phyloP scores from a whole-genome alignment of 2,329 filamentous ascomycete species.

The Fusarium incarnatum region DNA sequence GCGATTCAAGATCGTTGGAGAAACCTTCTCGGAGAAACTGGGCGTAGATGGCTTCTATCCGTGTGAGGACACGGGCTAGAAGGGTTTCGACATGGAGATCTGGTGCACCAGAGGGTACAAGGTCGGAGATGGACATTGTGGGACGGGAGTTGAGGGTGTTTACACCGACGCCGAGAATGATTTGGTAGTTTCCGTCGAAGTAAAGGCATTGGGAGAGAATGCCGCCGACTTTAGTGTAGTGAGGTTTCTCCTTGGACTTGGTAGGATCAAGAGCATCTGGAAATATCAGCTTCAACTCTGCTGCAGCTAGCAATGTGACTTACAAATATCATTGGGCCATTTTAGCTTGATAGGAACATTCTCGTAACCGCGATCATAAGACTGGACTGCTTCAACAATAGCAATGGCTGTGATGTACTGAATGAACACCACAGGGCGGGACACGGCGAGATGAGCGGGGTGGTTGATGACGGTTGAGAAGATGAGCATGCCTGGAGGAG shows the following conservation, averaged over 20 bases:
- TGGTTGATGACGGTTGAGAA: constrained; percentile 92
- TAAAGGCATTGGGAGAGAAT: constrained; percentile 93
- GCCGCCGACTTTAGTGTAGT: constrained; percentile 90
- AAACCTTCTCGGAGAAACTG: constrained; percentile 83
- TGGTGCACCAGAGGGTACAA: constrained; percentile 65
- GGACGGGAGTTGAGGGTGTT: constrained; percentile 87
- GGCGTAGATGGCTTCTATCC: constrained; percentile 81
- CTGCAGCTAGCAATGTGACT: constrained; percentile 31
- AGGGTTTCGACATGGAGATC: constrained; percentile 82
- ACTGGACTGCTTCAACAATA: constrained; percentile 83
- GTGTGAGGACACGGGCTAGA: constrained; percentile 81
- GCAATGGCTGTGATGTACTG: constrained; percentile 94
- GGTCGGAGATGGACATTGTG: constrained; percentile 84
- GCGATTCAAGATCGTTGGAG: constrained; percentile 74
- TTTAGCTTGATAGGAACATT: constrained; percentile 86
- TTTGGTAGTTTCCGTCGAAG: constrained; percentile 79
- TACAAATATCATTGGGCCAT: constrained; percentile 97
- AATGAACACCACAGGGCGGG: constrained; percentile 88
- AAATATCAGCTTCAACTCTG: background rate
- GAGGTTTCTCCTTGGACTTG: constrained; percentile 57
- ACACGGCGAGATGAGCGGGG: constrained; percentile 75
- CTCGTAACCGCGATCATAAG: constrained; percentile 81
- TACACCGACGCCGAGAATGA: constrained; percentile 87
- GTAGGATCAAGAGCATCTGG: constrained; percentile 74
- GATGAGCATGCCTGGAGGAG: constrained; percentile 85